Base-by-base conservation (phyloP, 2,329 filamentous ascomycete species). In the Rachicladosporium sp. region DNA sequence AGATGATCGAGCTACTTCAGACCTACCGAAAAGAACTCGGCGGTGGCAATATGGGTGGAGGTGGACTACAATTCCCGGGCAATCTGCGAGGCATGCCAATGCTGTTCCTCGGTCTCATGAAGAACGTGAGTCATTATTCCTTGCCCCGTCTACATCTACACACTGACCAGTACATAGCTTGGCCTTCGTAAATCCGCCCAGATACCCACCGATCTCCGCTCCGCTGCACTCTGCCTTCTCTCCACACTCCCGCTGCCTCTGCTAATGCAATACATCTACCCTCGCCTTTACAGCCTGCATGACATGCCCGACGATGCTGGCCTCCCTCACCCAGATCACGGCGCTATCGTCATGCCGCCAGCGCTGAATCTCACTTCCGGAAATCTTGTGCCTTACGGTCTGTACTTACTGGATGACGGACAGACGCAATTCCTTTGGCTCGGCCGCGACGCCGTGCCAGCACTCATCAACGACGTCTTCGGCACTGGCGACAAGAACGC, bases 401-500 rank as follows among this genome's bases (percentile, higher is more conserved):
- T 98, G 12, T 98, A 98, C 62, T 74, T 98, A 42, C 91, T 98
- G 52, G 91, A 98, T 53, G 91, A 98, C 55, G 88, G 88, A 2
- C 89, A 95, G 63, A 95, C 86, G 4, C 91, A 98, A 60, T 98
- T 98, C 72, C 66, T 98, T 35, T 98, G 91, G 91, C 74, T 96
- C 12, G 91, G 91, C 10, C 79, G 88, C 29, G 89, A 98, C 50
- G 82, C 89, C 1, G 86, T 98, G 21, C 86, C 87, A 1, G 86
- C 93, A 56, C 73, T 98, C 27, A 69, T 96, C 31, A 64, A 73
- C 37, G 91, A 98, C 53, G 89, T 96, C 4, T 98, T 98, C 59
- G 89, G 87, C 15, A 72, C 91, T 8, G 71, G 80, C 34, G 88
- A 95, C 62, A 79, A 83, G 56, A 79, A 78, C 30, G 81, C 86